Evolutionary conservation across 1,284 basidiomycete species (phyloP).

Genomic region (Cryptococcus sp.): DNA sequence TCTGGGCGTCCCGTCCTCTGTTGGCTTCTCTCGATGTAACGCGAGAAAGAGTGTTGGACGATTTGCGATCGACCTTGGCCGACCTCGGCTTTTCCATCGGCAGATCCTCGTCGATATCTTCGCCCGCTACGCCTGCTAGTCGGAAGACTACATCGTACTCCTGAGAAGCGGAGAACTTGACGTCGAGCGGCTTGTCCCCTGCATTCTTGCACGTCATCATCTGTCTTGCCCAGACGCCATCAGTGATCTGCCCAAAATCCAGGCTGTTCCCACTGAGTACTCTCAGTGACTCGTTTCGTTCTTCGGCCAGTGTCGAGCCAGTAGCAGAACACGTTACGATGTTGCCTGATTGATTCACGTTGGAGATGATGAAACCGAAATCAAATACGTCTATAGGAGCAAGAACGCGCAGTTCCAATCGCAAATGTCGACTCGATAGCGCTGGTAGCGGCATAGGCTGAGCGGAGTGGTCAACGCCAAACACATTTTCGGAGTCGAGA

Average conservation of each 20-base stretch:
- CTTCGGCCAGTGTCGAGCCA: slow-evolving; percentile 37
- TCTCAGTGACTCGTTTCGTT: slow-evolving; percentile 52
- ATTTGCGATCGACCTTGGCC: not conserved
- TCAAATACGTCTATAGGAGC: slow-evolving; percentile 41
- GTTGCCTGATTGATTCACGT: slow-evolving; percentile 48
- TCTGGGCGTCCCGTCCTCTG: slow-evolving; percentile 12
- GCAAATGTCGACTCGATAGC: slow-evolving; percentile 46
- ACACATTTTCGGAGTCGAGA: slow-evolving; percentile 51
- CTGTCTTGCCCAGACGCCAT: slow-evolving; percentile 56
- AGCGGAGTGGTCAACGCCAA: slow-evolving; percentile 44
- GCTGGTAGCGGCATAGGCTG: slow-evolving; percentile 47
- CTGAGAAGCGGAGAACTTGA: slow-evolving; percentile 52
- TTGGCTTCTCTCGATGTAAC: slow-evolving; percentile 15
- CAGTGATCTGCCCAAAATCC: slow-evolving; percentile 57
- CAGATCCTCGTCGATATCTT: slow-evolving; percentile 48
- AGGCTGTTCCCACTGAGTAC: slow-evolving; percentile 54
- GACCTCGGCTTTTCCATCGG: slow-evolving; percentile 23
- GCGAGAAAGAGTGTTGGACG: too few species aligned
- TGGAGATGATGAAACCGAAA: slow-evolving; percentile 49
- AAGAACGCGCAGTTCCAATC: slow-evolving; percentile 38
- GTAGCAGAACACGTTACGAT: slow-evolving; percentile 42
- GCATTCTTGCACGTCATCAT: slow-evolving; percentile 55
- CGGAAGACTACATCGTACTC: slow-evolving; percentile 56
- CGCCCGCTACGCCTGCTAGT: slow-evolving; percentile 52
- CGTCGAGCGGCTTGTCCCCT: slow-evolving; percentile 54